Evolutionary conservation across 2,329 filamentous ascomycete genomes (phyloP).

Genomic region (Fusarium ramigenum): DNA sequence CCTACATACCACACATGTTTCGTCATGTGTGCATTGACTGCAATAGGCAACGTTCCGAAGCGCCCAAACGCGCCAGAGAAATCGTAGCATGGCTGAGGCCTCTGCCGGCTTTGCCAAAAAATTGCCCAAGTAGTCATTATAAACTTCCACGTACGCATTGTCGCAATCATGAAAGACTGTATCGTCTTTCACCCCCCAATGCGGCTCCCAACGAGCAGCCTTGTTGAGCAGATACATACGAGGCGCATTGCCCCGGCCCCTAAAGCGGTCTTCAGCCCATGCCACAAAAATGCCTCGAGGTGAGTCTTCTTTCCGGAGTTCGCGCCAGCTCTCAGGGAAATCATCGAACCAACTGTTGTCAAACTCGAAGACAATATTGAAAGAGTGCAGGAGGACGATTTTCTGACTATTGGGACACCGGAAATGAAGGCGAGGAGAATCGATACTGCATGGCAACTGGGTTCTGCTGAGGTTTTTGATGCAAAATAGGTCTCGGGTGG

Average conservation of each 20-base stretch:
- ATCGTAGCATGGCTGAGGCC: rapidly evolving
- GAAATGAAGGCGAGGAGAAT: too few relatives aligned
- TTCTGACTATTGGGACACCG: too few relatives aligned
- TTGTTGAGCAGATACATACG: rapidly evolving
- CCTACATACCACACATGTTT: rapidly evolving
- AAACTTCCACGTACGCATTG: background rate
- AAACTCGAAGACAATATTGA: too few relatives aligned
- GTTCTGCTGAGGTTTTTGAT: too few relatives aligned
- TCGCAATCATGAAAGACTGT: background rate
- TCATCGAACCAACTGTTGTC: too few relatives aligned
- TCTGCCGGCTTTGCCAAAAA: rapidly evolving
- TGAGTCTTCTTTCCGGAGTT: too few relatives aligned
- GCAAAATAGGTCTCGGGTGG: background rate
- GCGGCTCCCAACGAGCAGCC: rapidly evolving
- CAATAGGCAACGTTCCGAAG: background rate
- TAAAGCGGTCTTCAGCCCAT: too few relatives aligned
- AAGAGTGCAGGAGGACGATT: too few relatives aligned
- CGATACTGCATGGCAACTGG: too few relatives aligned
- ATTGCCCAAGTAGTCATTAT: rapidly evolving
- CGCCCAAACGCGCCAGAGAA: background rate
- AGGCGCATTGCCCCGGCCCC: rapidly evolving
- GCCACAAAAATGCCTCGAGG: background rate
- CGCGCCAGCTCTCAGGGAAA: too few relatives aligned
- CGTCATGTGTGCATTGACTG: background rate
- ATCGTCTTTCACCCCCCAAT: rapidly evolving